These are phyloP conservation scores for Erythrobasidium hasegawianum DNA, from an alignment of 1,284 basidiomycete species.

Conservation along the genomic window DNA sequence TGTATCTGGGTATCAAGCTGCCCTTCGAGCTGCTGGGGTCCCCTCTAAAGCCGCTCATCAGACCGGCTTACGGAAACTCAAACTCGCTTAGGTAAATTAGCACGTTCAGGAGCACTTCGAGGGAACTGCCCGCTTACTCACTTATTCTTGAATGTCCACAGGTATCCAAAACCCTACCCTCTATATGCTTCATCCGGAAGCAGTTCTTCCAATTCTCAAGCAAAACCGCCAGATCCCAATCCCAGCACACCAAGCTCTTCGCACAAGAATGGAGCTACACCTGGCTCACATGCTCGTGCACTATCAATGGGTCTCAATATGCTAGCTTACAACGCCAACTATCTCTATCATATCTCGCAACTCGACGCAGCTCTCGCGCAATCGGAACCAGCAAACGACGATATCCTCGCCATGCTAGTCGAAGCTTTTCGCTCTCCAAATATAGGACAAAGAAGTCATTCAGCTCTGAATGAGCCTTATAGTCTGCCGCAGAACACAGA, in stretches of 20 bases:
- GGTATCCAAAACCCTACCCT: constrained; percentile 17
- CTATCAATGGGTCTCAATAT: constrained; percentile 10
- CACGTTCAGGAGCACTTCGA: no score
- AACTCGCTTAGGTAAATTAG: constrained; percentile 1
- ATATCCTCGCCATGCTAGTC: neutral
- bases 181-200: constrained; percentile 16
- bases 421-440: neutral
- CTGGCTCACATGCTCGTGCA: constrained; percentile 10
- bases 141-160: no score
- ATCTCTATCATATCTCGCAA: constrained; percentile 3
- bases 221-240: neutral
- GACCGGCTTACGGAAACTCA: neutral
- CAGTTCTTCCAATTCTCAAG: neutral
- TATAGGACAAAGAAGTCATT: neutral
- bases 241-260: neutral
- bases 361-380: neutral
- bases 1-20: constrained; percentile 25
- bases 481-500: neutral
- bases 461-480: neutral
- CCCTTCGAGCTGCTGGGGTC: constrained; percentile 10
- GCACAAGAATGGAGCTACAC: neutral
- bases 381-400: neutral
- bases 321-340: constrained; percentile 20
- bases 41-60: constrained; percentile 15
- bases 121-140: no score